A percentile compares a stretch with the other conserved stretches of the same genome.
These are phyloP conservation scores for Citrus hindsii DNA, from an alignment of 345 rosid genomes.

Conservation along the genomic window DNA sequence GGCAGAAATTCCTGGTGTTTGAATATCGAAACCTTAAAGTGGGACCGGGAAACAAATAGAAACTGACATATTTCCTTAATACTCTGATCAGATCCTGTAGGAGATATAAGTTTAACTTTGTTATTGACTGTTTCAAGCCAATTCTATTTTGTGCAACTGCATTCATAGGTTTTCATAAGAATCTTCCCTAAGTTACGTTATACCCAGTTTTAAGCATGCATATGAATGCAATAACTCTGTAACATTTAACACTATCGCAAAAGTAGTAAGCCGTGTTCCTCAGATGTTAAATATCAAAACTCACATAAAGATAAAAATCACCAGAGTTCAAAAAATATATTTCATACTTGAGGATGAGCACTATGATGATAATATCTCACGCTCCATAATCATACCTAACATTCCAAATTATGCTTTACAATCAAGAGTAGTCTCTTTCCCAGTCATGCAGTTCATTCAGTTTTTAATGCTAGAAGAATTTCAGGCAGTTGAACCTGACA, in stretches of 20 bases:
- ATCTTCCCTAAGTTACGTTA: not conserved
- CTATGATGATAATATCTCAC: not conserved
- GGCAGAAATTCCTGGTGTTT: not conserved
- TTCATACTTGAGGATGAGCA: not conserved
- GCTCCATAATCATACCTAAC: not conserved
- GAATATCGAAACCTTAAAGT: not conserved
- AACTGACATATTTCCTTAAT: not conserved
- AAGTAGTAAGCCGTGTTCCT: not conserved
- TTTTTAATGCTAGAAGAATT: slow-evolving; percentile 1
- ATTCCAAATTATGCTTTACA: not conserved
- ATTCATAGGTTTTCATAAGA: not conserved
- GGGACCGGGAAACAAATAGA: not conserved
- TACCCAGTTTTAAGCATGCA: not conserved
- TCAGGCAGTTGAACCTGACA: not conserved
- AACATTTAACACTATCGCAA: not conserved
- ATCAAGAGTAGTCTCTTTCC: not conserved
- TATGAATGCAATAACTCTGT: not conserved
- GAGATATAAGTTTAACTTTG: not conserved
- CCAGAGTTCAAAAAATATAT: not conserved
- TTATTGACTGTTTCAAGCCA: not conserved
- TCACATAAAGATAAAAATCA: not conserved
- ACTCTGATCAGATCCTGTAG: not conserved
- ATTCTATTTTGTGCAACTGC: not conserved
- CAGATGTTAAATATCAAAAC: not conserved
- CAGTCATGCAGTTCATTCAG: not conserved